Evolutionary conservation across 164 flowering plant species (phyloP).

Genomic region (Macadamia tetraphylla): DNA sequence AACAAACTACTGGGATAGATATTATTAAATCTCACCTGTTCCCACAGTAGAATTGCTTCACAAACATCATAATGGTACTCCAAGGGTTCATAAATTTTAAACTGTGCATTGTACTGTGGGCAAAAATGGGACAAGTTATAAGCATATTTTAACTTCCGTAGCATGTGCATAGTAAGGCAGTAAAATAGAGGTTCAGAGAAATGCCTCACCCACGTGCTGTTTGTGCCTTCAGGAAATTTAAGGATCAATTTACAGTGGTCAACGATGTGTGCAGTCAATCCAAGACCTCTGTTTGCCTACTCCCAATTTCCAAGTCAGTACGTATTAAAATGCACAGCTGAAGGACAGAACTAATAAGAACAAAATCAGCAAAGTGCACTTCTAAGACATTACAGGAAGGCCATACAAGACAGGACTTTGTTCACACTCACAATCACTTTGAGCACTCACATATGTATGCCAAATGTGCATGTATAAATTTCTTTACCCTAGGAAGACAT

Average conservation of each 20-base stretch:
- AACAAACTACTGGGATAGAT: not conserved
- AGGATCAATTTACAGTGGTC: slow-evolving; percentile 90
- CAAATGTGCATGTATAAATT: not conserved
- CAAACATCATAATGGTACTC: slow-evolving; percentile 88
- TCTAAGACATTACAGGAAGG: not conserved
- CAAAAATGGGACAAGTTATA: slow-evolving; percentile 4
- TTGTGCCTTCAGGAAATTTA: slow-evolving; percentile 88
- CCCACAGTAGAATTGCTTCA: slow-evolving; percentile 90
- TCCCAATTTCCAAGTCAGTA: slow-evolving; percentile 11
- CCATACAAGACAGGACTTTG: not conserved
- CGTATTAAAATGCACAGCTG: not conserved
- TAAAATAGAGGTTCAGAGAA: slow-evolving; percentile 6
- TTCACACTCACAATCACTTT: not conserved
- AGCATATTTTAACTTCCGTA: not conserved
- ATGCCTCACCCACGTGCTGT: slow-evolving; percentile 88
- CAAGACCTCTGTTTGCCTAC: slow-evolving; percentile 93
- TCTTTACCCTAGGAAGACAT: not conserved
- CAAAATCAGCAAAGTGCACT: not conserved
- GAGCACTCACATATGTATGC: not conserved
- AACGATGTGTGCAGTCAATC: slow-evolving; percentile 77
- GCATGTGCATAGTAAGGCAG: not conserved
- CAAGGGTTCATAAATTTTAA: slow-evolving; percentile 74
- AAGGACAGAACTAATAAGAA: not conserved
- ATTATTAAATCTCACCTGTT: slow-evolving; percentile 54
- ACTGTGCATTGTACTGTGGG: slow-evolving; percentile 77